Percentiles rank a stretch among this genome's conserved stretches.
Evolutionary conservation across 2,329 filamentous ascomycete genomes (phyloP).

Genomic region (Cercospora sojina): DNA sequence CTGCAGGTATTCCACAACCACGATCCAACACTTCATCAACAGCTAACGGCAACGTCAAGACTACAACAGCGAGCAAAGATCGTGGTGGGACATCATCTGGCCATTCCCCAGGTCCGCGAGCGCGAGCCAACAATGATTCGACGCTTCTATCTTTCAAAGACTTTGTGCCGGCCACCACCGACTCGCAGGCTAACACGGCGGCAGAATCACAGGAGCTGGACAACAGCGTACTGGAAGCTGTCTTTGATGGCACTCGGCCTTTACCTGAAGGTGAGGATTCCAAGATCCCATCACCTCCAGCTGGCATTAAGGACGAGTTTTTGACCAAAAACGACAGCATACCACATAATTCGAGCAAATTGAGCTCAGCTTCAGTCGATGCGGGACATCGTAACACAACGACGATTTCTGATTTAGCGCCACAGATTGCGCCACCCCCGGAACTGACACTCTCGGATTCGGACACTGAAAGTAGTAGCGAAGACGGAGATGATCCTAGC

Average conservation of each 20-base stretch:
- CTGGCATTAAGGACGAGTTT: conserved; percentile 10
- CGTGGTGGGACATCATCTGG: conserved; percentile 12
- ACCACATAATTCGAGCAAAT: conserved; percentile 6
- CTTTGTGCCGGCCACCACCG: neutral
- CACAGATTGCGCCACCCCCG: conserved; percentile 3
- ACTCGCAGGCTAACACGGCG: neutral
- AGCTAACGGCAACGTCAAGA: conserved; percentile 16
- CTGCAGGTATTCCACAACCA: conserved; percentile 9
- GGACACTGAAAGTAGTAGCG: conserved; percentile 7
- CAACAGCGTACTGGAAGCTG: conserved; percentile 10
- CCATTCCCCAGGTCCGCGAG: conserved; percentile 7
- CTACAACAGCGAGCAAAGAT: conserved; percentile 8
- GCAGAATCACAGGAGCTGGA: neutral
- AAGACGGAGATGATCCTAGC: conserved; percentile 5
- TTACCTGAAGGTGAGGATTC: conserved; percentile 27
- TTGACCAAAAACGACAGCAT: conserved; percentile 19
- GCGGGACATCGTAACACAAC: neutral
- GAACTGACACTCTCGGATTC: neutral
- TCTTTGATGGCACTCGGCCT: conserved; percentile 24
- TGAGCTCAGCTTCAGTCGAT: neutral
- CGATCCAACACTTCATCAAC: conserved; percentile 1
- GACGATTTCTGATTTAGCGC: neutral
- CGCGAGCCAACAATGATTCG: neutral
- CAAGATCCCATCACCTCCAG: neutral
- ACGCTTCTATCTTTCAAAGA: neutral